A percentile compares a stretch with the other conserved stretches of the same genome.
These are phyloP conservation scores for Nemania sp. DNA, from an alignment of 2,329 filamentous ascomycete genomes.

Conservation along the genomic window DNA sequence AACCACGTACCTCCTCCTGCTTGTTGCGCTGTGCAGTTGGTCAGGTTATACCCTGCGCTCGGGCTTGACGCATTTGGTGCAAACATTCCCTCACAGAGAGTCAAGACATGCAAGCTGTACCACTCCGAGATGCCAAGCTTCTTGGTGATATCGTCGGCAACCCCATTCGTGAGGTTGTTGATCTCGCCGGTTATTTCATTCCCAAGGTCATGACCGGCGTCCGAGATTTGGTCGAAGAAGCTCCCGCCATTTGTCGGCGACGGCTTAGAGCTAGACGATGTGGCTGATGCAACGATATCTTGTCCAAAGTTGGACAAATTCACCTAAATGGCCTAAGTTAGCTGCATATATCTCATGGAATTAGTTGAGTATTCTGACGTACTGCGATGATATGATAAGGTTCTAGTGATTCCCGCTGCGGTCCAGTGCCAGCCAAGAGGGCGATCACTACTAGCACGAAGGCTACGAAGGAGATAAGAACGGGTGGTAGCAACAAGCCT, in stretches of 20 bases:
- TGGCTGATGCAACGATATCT: constrained; percentile 51
- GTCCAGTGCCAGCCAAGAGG: constrained; percentile 55
- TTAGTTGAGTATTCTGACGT: constrained; percentile 33
- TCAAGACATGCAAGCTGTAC: constrained; percentile 65
- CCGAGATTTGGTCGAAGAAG: constrained; percentile 44
- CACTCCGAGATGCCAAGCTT: constrained; percentile 63
- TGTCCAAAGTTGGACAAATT: constrained; percentile 58
- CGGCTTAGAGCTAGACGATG: constrained; percentile 43
- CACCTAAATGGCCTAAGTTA: constrained; percentile 47
- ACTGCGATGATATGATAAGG: constrained; percentile 56
- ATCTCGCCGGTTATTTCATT: constrained; percentile 54
- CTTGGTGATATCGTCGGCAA: constrained; percentile 56
- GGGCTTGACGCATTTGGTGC: constrained; percentile 57
- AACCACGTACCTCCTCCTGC: constrained; percentile 54
- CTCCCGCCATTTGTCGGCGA: constrained; percentile 42
- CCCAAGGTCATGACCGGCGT: constrained; percentile 47
- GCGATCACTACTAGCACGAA: constrained; percentile 54
- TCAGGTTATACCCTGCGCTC: constrained; percentile 56
- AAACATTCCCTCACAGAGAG: constrained; percentile 60
- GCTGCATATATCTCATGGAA: background rate
- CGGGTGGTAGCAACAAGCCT: constrained; percentile 47
- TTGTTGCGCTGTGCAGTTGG: constrained; percentile 58
- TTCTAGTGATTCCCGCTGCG: constrained; percentile 53
- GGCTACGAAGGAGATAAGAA: constrained; percentile 51
- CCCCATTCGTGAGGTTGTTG: constrained; percentile 55